Evolutionary conservation across 441 rosid genomes (phyloP), one percentile per base, ranked within the genome.

Genomic region (Manihot esculenta): DNA sequence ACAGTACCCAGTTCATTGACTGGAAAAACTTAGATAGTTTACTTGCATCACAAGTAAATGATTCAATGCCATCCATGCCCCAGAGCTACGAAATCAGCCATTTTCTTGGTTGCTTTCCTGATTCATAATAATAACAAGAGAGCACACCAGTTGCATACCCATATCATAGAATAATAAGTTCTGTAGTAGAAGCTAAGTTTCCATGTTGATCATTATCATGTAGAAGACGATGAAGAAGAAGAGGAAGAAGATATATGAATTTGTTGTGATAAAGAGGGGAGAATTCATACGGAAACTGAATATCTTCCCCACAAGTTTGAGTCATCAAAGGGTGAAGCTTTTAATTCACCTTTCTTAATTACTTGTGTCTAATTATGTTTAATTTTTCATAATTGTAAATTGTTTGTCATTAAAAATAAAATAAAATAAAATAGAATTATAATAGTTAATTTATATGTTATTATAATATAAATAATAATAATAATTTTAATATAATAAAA

Each of bases 11-110:
- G n/a, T 80, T 67, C 67, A 76, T 85, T 56, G 94, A 89, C 35
- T 92, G 97, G 97, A 85, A 84, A 74, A 83, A 74, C 72, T 69
- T 90, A 74, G 96, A 87, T 65, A 73, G 41, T 67, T 79, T 89
- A 53, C 82, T 85, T 66, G 79, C 81, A 15, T 73, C 88, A n/a
- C 91, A 82, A 73, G 74, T 81, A 21, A 74, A 53, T 11, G 76
- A 72, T 53, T 24, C 72, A 6, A 38, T 75, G 56, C 73, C 77
- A 49, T 68, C 78, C 47, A 67, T 77, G 54, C 74, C 84, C 12
- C 83, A 81, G 66, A 62, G 65, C 69, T 80, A 72, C 56, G 81
- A 77, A 20, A 63, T 71, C 42, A 76, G 63, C 61, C 84, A 83
- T 75, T 75, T 89, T 72, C 87, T 84, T 62, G 92, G 80, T 58